Evolutionary conservation across 495 filamentous ascomycete species (phyloP).

Genomic region (Aspergillus nanangensis): DNA sequence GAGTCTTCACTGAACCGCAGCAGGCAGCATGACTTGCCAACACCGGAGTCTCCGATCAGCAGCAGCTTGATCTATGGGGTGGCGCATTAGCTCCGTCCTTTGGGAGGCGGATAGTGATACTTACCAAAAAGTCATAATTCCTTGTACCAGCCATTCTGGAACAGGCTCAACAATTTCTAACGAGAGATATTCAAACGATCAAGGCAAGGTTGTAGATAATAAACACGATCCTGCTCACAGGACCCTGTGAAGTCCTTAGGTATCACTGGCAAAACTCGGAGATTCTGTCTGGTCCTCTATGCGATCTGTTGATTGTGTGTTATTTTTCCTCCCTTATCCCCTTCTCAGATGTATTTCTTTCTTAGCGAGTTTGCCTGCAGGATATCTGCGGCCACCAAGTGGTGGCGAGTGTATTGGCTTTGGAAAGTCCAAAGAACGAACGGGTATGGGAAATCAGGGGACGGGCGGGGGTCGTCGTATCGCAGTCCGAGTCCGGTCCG

Average conservation of each 20-base stretch:
- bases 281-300: no score
- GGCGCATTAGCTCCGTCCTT: neutral
- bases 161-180: neutral
- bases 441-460: neutral
- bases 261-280: no score
- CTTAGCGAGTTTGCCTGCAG: slow-evolving; percentile 3
- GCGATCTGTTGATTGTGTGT: no score
- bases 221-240: no score
- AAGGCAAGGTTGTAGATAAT: no score
- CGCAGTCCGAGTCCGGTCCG: neutral
- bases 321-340: no score
- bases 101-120: slow-evolving; percentile 15
- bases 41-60: slow-evolving; percentile 95
- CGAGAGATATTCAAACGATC: no score
- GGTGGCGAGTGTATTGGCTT: slow-evolving; percentile 3
- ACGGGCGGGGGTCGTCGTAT: slow-evolving; percentile 9
- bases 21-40: slow-evolving; percentile 98
- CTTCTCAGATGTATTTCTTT: no score
- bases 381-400: slow-evolving; percentile 12
- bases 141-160: slow-evolving; percentile 83
- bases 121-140: slow-evolving; percentile 97
- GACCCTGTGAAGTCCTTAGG: no score
- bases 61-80: slow-evolving; percentile 97
- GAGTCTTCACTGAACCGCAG: slow-evolving; percentile 98
- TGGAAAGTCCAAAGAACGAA: neutral